Percentiles rank a stretch among this genome's conserved stretches.
Conservation (phyloP, 2,329 filamentous ascomycete species). For the Apiospora phragmitis region DNA sequence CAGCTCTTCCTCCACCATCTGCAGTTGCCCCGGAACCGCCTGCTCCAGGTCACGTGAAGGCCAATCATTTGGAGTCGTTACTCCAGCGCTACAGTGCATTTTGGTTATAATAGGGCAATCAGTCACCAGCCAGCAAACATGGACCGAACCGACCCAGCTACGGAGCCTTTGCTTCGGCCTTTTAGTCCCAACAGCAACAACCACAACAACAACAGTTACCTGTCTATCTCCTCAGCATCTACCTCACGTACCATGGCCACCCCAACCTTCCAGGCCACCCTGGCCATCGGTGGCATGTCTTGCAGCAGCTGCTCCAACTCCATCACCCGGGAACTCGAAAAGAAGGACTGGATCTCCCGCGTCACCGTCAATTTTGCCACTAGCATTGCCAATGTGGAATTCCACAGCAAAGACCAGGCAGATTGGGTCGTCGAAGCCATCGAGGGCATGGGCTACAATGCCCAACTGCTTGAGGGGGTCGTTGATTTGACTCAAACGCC, state of each 20-base stretch:
- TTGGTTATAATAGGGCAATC: not conserved
- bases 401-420: constrained; percentile 46
- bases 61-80: not conserved
- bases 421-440: constrained; percentile 53
- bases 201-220: not conserved
- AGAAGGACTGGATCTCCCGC: constrained; percentile 57
- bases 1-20: not conserved
- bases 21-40: not conserved
- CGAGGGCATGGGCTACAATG: constrained; percentile 67
- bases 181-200: not conserved
- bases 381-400: constrained; percentile 65
- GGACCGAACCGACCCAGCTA: not conserved
- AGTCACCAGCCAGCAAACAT: not conserved
- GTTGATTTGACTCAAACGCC: constrained; percentile 35
- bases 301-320: constrained; percentile 68
- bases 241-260: not conserved
- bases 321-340: constrained; percentile 60
- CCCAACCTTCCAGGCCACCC: constrained; percentile 31
- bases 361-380: constrained; percentile 65
- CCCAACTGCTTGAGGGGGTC: constrained; percentile 52
- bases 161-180: not conserved
- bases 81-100: not conserved
- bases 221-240: not conserved
- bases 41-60: too few species aligned
- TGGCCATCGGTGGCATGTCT: constrained; percentile 72